These are phyloP conservation scores for Hypomontagnella submonticulosa DNA, from an alignment of 495 filamentous ascomycete species.

Conservation along the genomic window DNA sequence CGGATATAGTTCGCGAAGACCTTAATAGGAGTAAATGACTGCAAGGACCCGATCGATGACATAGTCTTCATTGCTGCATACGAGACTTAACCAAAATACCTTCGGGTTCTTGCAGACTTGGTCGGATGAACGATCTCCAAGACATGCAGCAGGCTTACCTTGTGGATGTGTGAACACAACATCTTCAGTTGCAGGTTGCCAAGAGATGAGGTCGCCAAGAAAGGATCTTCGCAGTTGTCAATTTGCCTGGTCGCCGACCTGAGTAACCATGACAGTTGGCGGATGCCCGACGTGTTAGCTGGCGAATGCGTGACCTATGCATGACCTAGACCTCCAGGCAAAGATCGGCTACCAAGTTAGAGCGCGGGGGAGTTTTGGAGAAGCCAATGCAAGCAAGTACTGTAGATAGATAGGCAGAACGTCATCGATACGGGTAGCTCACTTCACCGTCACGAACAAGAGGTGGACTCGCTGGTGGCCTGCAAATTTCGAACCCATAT, in stretches of 20 bases:
- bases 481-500: conserved; percentile 25
- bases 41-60: conserved; percentile 38
- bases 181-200: conserved; percentile 40
- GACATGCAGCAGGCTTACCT: conserved; percentile 43
- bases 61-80: conserved; percentile 32
- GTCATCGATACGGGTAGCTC: conserved; percentile 30
- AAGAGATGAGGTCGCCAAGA: conserved; percentile 45
- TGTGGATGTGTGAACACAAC: conserved; percentile 40
- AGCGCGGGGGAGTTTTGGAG: conserved; percentile 23
- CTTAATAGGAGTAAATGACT: conserved; percentile 5
- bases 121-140: conserved; percentile 45
- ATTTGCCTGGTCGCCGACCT: conserved; percentile 50
- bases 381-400: conserved; percentile 1
- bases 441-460: conserved; percentile 27
- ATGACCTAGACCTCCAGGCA: conserved; percentile 39
- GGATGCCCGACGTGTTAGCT: conserved; percentile 39
- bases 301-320: conserved; percentile 44
- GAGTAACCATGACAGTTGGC: conserved; percentile 45
- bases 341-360: conserved; percentile 36
- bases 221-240: conserved; percentile 46
- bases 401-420: conserved; percentile 17
- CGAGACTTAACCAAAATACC: conserved; percentile 29
- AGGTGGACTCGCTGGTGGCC: conserved; percentile 20
- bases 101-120: conserved; percentile 36
- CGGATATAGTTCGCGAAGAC: conserved; percentile 18